Evolutionary conservation across 805 yeast species (phyloP), one percentile per base, ranked within the genome.

Genomic region (Wickerhamiella cacticola): DNA sequence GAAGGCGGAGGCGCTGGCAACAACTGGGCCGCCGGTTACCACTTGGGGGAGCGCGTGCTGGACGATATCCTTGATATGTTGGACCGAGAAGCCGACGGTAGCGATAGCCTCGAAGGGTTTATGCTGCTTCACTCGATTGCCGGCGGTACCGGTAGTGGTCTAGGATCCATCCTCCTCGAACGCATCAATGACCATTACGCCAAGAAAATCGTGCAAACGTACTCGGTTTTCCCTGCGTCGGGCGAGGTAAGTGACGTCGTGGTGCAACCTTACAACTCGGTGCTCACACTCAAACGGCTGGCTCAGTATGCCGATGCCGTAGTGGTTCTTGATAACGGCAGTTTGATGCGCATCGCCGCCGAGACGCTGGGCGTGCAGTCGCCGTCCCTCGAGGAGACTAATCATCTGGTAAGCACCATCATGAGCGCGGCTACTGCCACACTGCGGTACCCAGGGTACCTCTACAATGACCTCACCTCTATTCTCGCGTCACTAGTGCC

Each of bases 141-240:
- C 0, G 99, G 99, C 31, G 99, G 99, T 34, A 92, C 98, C 0
- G 99, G 99, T 0, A 83, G 96, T 0, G 98, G 99, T 2, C 76
- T 87, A 31, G 98, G 98, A 0, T 83, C 95, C 0, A 74, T 75
- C 49, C 56, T 92, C 39, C 64, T 92, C 33, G 96, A 92, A 61
- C 68, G 78, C 13, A 63, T 94, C 49, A 76, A 78, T 49, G 98
- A 92, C 61, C 68, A 86, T 48, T 89, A 78, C 61, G 78, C 82
- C 45, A 88, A 88, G 62, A 89, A 87, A 59, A 65, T 92, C 44
- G 68, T 84, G 7, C 83, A 83, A 50, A 86, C 97, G 0, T 83
- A 82, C 57, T 83, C 92, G 41, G 82, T 92, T 1, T 88, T 92
- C 59, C 95, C 95, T 1, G 75, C 74, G 29, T 74, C 78, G 41